phyloP scores from a whole-genome alignment of 495 filamentous ascomycete genomes.

The Xylaria venustula region DNA sequence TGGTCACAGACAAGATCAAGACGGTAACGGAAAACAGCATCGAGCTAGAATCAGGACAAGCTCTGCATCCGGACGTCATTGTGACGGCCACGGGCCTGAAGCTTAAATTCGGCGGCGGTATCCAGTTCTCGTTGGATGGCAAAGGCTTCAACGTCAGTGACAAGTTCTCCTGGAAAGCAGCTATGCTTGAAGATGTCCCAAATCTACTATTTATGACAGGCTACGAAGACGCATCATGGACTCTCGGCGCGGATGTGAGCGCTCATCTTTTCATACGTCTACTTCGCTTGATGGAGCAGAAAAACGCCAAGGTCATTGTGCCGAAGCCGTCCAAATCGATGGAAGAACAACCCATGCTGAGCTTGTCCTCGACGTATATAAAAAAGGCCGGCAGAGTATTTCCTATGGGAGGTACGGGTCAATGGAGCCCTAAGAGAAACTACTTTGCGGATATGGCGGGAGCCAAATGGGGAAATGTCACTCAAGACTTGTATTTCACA shows the following conservation, averaged over 20 bases:
- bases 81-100: slow-evolving; percentile 73
- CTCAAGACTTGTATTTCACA: slow-evolving; percentile 8
- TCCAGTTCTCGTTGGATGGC: slow-evolving; percentile 54
- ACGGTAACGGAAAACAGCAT: slow-evolving; percentile 61
- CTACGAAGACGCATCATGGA: slow-evolving; percentile 61
- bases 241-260: slow-evolving; percentile 56
- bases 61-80: slow-evolving; percentile 67
- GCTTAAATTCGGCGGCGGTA: slow-evolving; percentile 54
- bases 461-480: slow-evolving; percentile 13
- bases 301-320: slow-evolving; percentile 18
- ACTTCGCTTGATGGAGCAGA: not conserved
- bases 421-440: slow-evolving; percentile 13
- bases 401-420: slow-evolving; percentile 8
- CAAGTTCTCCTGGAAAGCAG: slow-evolving; percentile 57
- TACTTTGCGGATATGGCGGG: slow-evolving; percentile 16
- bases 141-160: slow-evolving; percentile 43
- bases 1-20: slow-evolving; percentile 67
- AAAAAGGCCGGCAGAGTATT: not conserved
- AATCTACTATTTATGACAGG: slow-evolving; percentile 58
- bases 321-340: slow-evolving; percentile 4
- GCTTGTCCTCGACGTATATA: slow-evolving; percentile 12
- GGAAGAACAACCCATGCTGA: slow-evolving; percentile 13
- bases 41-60: slow-evolving; percentile 54
- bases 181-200: slow-evolving; percentile 60
- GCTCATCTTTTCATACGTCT: slow-evolving; percentile 30